These are phyloP conservation scores for Chlorella sp. DNA, from an alignment of 139 green algal genomes.

Conservation along the genomic window DNA sequence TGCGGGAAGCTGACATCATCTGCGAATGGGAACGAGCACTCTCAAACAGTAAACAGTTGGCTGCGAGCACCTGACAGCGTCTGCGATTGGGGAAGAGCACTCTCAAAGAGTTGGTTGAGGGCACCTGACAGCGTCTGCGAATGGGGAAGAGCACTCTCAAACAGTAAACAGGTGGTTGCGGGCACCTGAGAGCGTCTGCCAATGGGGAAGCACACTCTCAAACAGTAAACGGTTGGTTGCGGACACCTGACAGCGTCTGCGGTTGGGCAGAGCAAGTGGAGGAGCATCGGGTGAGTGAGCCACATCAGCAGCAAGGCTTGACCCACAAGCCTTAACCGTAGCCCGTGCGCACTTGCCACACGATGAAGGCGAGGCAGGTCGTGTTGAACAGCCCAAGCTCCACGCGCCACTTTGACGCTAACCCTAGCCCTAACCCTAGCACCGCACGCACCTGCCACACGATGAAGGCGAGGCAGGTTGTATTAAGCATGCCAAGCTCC, in stretches of 20 bases:
- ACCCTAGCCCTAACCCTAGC: neutral
- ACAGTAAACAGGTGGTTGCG: neutral
- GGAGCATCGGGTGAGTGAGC: too few relatives aligned
- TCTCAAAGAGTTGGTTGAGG: too few relatives aligned
- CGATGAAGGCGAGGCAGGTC: slow-evolving; percentile 60
- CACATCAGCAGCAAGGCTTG: neutral
- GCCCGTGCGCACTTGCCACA: slow-evolving; percentile 47
- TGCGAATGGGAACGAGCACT: neutral
- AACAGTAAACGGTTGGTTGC: too few relatives aligned
- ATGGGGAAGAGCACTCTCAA: neutral
- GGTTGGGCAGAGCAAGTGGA: too few relatives aligned
- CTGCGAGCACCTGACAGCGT: too few relatives aligned
- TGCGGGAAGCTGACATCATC: neutral
- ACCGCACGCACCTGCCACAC: slow-evolving; percentile 50
- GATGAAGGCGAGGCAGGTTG: slow-evolving; percentile 60
- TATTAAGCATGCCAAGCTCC: slow-evolving; percentile 40
- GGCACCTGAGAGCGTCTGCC: neutral
- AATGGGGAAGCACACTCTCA: neutral
- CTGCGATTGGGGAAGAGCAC: too few relatives aligned
- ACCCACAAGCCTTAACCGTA: neutral
- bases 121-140: neutral
- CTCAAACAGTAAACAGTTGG: neutral
- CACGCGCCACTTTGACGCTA: slow-evolving; percentile 39
- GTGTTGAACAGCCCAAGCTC: slow-evolving; percentile 43
- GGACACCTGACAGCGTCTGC: neutral